A percentile compares a stretch with the other conserved stretches of the same genome.
These are phyloP conservation scores for Tricholoma saponaceum DNA, from an alignment of 768 basidiomycete genomes.

Conservation along the genomic window DNA sequence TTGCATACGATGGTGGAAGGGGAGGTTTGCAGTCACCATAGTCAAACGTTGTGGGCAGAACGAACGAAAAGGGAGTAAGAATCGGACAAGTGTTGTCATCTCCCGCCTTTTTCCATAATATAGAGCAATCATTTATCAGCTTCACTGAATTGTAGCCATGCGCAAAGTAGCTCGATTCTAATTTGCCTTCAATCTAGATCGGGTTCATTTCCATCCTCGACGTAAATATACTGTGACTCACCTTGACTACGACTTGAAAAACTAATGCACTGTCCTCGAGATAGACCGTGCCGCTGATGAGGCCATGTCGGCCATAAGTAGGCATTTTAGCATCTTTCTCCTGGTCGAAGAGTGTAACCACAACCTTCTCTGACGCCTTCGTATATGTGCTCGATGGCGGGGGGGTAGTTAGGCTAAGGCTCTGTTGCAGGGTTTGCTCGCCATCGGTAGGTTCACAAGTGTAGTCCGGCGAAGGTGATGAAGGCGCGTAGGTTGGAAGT, in stretches of 20 bases:
- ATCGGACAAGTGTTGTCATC: constrained; percentile 16
- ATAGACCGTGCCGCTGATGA: constrained; percentile 39
- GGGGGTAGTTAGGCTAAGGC: constrained; percentile 25
- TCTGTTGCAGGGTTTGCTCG: constrained; percentile 50
- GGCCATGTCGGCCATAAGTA: constrained; percentile 37
- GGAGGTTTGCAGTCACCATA: constrained; percentile 26
- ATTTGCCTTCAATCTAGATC: constrained; percentile 37
- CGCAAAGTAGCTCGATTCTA: constrained; percentile 34
- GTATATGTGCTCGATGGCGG: constrained; percentile 36
- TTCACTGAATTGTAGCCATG: constrained; percentile 29
- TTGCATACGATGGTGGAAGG: constrained; percentile 50
- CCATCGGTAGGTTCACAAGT: constrained; percentile 47
- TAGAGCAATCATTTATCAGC: constrained; percentile 28
- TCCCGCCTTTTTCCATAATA: constrained; percentile 28
- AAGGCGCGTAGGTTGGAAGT: constrained; percentile 39
- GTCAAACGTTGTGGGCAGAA: constrained; percentile 43
- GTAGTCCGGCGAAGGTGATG: constrained; percentile 52
- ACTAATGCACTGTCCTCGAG: constrained; percentile 38
- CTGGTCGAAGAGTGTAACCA: constrained; percentile 44
- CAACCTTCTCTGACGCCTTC: constrained; percentile 33
- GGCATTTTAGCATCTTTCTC: constrained; percentile 35
- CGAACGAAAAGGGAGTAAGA: constrained; percentile 37
- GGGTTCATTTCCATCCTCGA: background rate
- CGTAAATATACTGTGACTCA: constrained; percentile 15
- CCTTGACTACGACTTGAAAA: constrained; percentile 42